Conservation (phyloP, 176 grass and related monocot genomes). For the Avena sativa region DNA sequence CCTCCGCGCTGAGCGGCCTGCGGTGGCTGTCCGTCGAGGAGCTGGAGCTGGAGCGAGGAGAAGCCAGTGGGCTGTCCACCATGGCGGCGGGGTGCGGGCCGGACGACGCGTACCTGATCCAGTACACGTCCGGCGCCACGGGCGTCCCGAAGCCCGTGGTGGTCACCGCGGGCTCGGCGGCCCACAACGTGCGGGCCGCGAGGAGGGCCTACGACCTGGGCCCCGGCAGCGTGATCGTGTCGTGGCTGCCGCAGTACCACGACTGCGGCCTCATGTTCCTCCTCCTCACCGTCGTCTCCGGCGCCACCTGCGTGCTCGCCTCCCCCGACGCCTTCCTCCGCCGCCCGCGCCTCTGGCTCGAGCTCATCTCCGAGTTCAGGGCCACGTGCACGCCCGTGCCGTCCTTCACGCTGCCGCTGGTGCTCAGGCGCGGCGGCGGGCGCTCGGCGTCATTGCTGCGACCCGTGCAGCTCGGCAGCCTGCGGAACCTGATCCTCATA, state of each 20-base stretch:
- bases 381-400: constrained; percentile 68
- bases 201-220: constrained; percentile 57
- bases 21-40: constrained; percentile 53
- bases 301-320: constrained; percentile 56
- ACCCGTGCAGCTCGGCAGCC: constrained; percentile 48
- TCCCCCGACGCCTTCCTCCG: constrained; percentile 48
- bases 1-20: constrained; percentile 5
- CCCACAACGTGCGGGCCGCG: constrained; percentile 59
- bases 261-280: constrained; percentile 78
- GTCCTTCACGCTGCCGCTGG: constrained; percentile 62
- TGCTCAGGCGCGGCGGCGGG: constrained; percentile 37
- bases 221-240: constrained; percentile 53
- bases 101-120: constrained; percentile 49
- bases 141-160: constrained; percentile 59
- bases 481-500: constrained; percentile 67
- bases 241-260: constrained; percentile 73
- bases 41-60: background rate
- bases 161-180: constrained; percentile 55
- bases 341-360: constrained; percentile 59
- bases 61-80: background rate
- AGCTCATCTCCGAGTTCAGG: constrained; percentile 60
- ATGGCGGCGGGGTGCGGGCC: constrained; percentile 29
- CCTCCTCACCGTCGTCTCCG: constrained; percentile 62
- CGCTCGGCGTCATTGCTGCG: background rate
- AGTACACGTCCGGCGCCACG: constrained; percentile 74